Percentiles rank a stretch among this genome's conserved stretches.
Evolutionary conservation across 352 stramenopile genomes (phyloP).

Genomic region (Phytophthora tentaculata): DNA sequence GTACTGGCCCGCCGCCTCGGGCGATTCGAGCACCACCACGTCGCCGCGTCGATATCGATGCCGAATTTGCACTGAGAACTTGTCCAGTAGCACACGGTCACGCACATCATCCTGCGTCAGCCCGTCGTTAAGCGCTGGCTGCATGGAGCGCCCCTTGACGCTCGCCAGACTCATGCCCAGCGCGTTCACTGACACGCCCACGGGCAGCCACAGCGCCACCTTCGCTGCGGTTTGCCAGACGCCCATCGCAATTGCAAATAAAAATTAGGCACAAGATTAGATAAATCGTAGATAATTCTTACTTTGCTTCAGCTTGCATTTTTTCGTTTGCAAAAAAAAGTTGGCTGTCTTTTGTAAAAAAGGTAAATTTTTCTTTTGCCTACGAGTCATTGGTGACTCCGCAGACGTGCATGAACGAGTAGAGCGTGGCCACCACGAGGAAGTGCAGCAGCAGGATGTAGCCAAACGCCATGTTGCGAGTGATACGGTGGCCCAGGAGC

Average conservation of each 20-base stretch:
- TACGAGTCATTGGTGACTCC: constrained; percentile 75
- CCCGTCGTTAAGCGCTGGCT: constrained; percentile 82
- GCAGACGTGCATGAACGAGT: constrained; percentile 89
- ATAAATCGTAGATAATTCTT: not conserved
- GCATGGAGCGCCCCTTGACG: constrained; percentile 86
- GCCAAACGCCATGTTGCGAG: constrained; percentile 81
- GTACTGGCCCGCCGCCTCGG: constrained; percentile 54
- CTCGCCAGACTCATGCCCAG: constrained; percentile 72
- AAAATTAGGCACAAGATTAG: no score
- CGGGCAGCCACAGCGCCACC: constrained; percentile 77
- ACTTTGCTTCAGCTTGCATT: constrained; percentile 7
- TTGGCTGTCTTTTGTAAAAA: not conserved
- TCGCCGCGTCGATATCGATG: constrained; percentile 72
- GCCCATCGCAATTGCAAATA: constrained; percentile 34
- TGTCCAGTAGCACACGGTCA: constrained; percentile 87
- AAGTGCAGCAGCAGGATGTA: constrained; percentile 89
- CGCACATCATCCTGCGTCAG: constrained; percentile 66
- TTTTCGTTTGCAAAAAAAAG: not conserved
- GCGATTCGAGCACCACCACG: constrained; percentile 82
- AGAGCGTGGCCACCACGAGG: constrained; percentile 86
- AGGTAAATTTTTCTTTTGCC: not conserved
- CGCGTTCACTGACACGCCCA: constrained; percentile 81
- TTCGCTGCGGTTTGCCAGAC: constrained; percentile 70
- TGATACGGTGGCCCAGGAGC: constrained; percentile 83
- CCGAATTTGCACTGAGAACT: constrained; percentile 82